Evolutionary conservation across 768 basidiomycete genomes (phyloP).

Genomic region (Mrakia frigida): DNA sequence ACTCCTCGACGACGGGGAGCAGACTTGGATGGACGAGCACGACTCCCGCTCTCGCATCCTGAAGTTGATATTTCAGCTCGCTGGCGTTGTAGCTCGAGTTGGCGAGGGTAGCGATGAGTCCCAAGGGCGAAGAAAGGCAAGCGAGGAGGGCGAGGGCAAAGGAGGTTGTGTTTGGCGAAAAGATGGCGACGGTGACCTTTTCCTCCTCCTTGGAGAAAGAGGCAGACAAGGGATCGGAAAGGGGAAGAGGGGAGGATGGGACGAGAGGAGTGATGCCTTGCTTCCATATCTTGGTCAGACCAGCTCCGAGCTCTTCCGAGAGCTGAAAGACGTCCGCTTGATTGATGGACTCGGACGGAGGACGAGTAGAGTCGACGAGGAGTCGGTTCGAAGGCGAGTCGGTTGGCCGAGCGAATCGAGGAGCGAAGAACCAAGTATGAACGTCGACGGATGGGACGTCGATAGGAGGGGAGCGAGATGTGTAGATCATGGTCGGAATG

Average conservation of each 20-base stretch:
- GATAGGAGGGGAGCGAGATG: background rate
- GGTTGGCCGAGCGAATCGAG: background rate
- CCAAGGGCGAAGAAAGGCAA: background rate
- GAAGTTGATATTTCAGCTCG: background rate
- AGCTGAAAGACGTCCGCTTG: background rate
- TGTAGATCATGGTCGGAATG: conserved; percentile 22
- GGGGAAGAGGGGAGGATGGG: background rate
- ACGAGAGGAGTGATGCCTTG: background rate
- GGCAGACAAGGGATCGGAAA: background rate
- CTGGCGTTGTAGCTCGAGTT: background rate
- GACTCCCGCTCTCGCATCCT: background rate
- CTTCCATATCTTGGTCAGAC: conserved; percentile 6
- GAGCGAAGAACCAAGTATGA: background rate
- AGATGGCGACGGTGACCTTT: background rate
- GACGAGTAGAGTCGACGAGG: background rate
- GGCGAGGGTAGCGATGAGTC: conserved; percentile 13
- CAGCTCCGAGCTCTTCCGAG: conserved; percentile 8
- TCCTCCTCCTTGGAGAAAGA: no score
- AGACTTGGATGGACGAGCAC: conserved; percentile 6
- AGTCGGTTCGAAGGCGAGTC: background rate
- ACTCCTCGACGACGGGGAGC: conserved; percentile 2
- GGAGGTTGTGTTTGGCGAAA: conserved; percentile 12
- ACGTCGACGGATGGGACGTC: background rate
- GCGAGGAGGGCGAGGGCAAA: conserved; percentile 11
- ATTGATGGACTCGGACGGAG: background rate